Evolutionary conservation across 2,329 filamentous ascomycete genomes (phyloP).

Genomic region (Cadophora sp.): DNA sequence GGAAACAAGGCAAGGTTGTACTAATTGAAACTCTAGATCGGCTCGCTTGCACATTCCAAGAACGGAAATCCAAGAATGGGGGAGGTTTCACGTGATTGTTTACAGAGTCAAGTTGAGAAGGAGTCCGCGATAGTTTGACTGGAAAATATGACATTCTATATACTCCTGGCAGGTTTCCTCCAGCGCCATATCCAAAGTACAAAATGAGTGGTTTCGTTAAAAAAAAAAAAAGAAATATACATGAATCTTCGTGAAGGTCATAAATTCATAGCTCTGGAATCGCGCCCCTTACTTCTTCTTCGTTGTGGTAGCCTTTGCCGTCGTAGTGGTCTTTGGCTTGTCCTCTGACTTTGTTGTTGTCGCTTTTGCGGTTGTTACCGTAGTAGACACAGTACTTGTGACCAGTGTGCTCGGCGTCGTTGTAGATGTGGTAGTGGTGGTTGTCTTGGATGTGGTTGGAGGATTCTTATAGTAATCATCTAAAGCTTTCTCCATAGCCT

Average conservation of each 20-base stretch:
- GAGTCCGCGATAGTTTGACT: not conserved
- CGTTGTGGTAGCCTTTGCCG: not conserved
- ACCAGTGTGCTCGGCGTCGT: constrained; percentile 3
- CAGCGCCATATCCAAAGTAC: not conserved
- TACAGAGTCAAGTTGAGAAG: not conserved
- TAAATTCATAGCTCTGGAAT: not conserved
- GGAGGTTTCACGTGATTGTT: constrained; percentile 14
- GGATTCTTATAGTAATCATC: constrained; percentile 30
- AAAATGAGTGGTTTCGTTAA: not conserved
- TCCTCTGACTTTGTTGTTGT: constrained; percentile 14
- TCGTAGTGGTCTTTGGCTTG: not conserved
- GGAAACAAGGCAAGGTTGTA: constrained; percentile 2
- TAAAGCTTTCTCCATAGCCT: constrained; percentile 27
- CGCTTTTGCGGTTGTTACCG: not conserved
- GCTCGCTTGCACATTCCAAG: constrained; percentile 14
- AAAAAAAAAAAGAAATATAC: not conserved
- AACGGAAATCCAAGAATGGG: constrained; percentile 20
- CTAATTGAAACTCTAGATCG: not conserved
- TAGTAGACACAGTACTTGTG: not conserved
- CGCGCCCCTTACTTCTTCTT: constrained; percentile 12
- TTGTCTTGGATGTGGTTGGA: constrained; percentile 10
- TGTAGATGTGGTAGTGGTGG: not conserved
- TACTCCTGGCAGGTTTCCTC: not conserved
- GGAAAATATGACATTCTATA: not conserved
- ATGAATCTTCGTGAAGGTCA: not conserved